phyloP scores from a whole-genome alignment of 73 alveolate species.

The Effrenium voratum region DNA sequence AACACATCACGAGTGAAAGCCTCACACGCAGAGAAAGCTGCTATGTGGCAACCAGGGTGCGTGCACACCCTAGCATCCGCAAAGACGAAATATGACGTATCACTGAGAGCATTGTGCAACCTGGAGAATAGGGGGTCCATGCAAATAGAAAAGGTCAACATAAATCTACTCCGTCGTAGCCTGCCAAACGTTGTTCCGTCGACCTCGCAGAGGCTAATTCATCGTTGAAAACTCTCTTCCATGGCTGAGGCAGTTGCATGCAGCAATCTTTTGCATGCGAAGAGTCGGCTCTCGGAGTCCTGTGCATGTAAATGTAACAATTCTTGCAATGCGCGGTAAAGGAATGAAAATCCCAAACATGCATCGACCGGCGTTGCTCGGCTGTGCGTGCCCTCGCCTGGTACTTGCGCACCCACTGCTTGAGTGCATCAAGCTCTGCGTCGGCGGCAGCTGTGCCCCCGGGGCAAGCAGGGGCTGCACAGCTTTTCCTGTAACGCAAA shows the following conservation, averaged over 20 bases:
- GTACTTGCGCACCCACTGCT: neutral
- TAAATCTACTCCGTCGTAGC: too few species aligned
- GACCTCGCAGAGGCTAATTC: neutral
- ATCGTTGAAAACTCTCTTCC: conserved; percentile 15
- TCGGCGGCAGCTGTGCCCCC: neutral
- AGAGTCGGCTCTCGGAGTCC: neutral
- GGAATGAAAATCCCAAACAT: neutral
- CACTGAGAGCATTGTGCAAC: too few species aligned
- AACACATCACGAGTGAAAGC: too few species aligned
- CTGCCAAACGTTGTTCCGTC: neutral
- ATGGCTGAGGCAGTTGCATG: neutral
- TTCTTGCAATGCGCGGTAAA: neutral
- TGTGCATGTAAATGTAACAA: neutral
- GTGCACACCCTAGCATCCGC: too few species aligned
- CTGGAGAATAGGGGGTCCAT: too few species aligned
- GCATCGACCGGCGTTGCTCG: neutral
- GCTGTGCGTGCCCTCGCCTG: neutral
- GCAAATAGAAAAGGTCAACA: too few species aligned
- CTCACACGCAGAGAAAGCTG: too few species aligned
- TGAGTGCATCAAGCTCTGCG: neutral
- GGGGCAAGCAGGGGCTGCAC: neutral
- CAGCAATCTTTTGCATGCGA: neutral
- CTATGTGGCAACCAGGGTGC: too few species aligned
- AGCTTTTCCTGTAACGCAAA: neutral
- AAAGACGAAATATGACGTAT: too few species aligned